Evolutionary conservation across 768 basidiomycete species (phyloP).

Genomic region (Lentinula detonsa): DNA sequence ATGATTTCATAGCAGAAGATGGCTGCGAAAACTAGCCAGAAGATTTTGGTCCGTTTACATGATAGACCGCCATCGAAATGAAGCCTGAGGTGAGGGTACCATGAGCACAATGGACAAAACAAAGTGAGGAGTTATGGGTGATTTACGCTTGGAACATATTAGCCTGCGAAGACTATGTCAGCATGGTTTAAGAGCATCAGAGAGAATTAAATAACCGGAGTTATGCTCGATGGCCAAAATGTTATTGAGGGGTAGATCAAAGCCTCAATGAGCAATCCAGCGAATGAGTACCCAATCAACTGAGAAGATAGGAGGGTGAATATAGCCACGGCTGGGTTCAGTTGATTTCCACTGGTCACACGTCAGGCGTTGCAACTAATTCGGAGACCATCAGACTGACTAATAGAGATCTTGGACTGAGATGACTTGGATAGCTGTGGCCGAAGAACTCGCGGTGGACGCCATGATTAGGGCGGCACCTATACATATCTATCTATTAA

Average conservation of each 20-base stretch:
- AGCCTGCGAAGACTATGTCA: constrained; percentile 7
- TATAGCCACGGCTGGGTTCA: constrained; percentile 21
- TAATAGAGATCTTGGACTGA: constrained; percentile 24
- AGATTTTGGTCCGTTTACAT: constrained; percentile 31
- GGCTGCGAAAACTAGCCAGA: constrained; percentile 30
- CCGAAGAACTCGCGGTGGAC: constrained; percentile 22
- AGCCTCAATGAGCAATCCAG: constrained; percentile 19
- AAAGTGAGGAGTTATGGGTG: not conserved
- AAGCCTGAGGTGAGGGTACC: not conserved
- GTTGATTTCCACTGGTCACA: constrained; percentile 14
- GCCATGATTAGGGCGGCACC: constrained; percentile 17
- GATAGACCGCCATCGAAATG: constrained; percentile 20
- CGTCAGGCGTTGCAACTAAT: constrained; percentile 6
- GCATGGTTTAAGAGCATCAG: not conserved
- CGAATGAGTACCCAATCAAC: constrained; percentile 23
- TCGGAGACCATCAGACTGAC: constrained; percentile 5
- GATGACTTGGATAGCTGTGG: constrained; percentile 26
- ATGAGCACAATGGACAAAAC: not conserved
- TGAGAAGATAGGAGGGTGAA: constrained; percentile 21
- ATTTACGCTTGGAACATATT: constrained; percentile 8
- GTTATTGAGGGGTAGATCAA: constrained; percentile 18
- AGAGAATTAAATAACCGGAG: not conserved
- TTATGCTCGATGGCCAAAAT: constrained; percentile 15
- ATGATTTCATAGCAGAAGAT: constrained; percentile 30
- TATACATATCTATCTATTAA: constrained; percentile 2